phyloP scores from a whole-genome alignment of 805 yeast genomes.

The Tetrapisispora arboricola region DNA sequence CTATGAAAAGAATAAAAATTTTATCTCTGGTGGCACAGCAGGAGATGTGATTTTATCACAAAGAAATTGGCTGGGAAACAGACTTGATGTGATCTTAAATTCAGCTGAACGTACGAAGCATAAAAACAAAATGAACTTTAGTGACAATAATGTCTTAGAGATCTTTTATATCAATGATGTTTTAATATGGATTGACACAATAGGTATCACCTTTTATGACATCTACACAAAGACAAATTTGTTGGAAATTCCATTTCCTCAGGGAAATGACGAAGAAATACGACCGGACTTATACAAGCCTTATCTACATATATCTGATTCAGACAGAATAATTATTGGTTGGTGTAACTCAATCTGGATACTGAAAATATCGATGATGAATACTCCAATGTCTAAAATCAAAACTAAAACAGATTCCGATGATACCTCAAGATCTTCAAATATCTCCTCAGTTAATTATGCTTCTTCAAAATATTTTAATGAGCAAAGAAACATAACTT shows the following conservation, averaged over 20 bases:
- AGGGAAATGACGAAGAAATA: constrained; percentile 18
- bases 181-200: constrained; percentile 74
- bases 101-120: neutral
- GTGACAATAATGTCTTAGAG: constrained; percentile 48
- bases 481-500: constrained; percentile 17
- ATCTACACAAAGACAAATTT: constrained; percentile 40
- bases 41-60: constrained; percentile 71
- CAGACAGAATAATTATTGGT: constrained; percentile 59
- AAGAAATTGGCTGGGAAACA: constrained; percentile 78
- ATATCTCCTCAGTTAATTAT: neutral
- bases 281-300: constrained; percentile 84
- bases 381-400: neutral
- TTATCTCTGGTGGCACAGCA: constrained; percentile 82
- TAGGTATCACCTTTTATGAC: constrained; percentile 64
- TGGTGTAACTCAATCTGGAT: constrained; percentile 80
- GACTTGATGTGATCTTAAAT: constrained; percentile 57
- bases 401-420: constrained; percentile 7
- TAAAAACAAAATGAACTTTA: constrained; percentile 26
- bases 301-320: constrained; percentile 52
- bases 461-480: constrained; percentile 1
- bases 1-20: constrained; percentile 51
- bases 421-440: constrained; percentile 8
- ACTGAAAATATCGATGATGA: constrained; percentile 36
- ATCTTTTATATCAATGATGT: constrained; percentile 54
- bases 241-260: constrained; percentile 45